Base-by-base conservation (phyloP, 2,329 filamentous ascomycete species). In the Colletotrichum godetiae region DNA sequence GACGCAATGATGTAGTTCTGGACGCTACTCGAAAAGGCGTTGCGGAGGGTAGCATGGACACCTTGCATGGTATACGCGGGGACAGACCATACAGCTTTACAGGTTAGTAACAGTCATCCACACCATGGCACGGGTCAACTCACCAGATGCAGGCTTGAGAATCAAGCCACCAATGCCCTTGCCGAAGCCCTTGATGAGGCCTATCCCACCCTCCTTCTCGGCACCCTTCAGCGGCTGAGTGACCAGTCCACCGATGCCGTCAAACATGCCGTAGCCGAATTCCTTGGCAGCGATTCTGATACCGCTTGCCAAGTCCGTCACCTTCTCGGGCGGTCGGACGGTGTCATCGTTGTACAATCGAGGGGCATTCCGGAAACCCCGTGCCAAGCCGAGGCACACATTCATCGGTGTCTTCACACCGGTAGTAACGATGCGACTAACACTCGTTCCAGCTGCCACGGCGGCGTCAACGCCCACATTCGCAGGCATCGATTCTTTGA, bases 331-430 rank as follows among this genome's bases (percentile, higher is more conserved):
- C n/a, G 93, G 92, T 10, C 94, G 89, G 0, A 98, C 91, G 1
- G 92, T 95, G 1, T 94, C 91, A 78, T 97, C 95, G 55, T 95
- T 93, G 79, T 98, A 98, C 1, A 98, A 85, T 76, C 90, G 92
- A 0, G 95, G 95, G 6, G 94, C 92, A 77, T 98, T 98, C 79
- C 96, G 93, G 80, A 98, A 97, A 0, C 95, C 95, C 81, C 93
- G 93, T 0, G 95, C 93, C 49, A 98, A 83, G 0, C 93, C 93
- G 55, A 98, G 84, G 53, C 94, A 94, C 75, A 98, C 93, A 80
- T 97, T 94, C 88, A 97, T 92, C 0, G 95, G 95, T 1, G 92
- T 92, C 77, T 93, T 94, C 72, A 96, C 86, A 5, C 93, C 90
- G n/a, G 93, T 92, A 12, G 89, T 88, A 5, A 95, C 90, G 60